Conservation (phyloP, 768 basidiomycete species). For the Leccinum boreale region DNA sequence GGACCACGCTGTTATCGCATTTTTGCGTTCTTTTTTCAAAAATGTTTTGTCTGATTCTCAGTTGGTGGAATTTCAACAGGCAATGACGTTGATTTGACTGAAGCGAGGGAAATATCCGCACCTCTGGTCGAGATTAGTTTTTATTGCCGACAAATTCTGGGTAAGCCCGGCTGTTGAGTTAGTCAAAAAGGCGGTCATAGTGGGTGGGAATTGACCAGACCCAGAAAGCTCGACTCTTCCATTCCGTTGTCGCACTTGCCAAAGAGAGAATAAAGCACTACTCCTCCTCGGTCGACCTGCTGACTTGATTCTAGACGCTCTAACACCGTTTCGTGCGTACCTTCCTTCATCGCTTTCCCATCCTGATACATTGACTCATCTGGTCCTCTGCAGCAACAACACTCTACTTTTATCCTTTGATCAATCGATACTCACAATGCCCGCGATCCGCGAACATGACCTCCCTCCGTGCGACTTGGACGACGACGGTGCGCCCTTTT, state of each 20-base stretch:
- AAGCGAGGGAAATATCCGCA: slow-evolving; percentile 8
- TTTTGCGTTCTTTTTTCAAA: slow-evolving; percentile 1
- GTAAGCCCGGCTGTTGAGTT: background rate
- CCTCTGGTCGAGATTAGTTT: background rate
- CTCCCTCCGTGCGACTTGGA: slow-evolving; percentile 26
- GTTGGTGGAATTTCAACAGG: background rate
- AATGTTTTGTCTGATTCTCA: background rate
- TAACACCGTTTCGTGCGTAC: slow-evolving; percentile 24
- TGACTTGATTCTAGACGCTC: slow-evolving; percentile 23
- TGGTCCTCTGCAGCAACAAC: slow-evolving; percentile 2
- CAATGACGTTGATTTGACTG: background rate
- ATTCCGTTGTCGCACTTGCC: slow-evolving; percentile 31
- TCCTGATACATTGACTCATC: slow-evolving; percentile 12
- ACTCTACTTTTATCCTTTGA: background rate
- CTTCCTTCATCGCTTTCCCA: slow-evolving; percentile 4
- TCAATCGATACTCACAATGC: slow-evolving; percentile 18
- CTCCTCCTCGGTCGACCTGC: slow-evolving; percentile 22
- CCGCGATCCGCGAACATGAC: slow-evolving; percentile 29
- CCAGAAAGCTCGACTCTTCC: slow-evolving; percentile 27
- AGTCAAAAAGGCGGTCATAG: background rate
- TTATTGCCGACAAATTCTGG: too few species aligned
- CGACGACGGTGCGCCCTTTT: slow-evolving; percentile 34
- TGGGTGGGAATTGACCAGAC: slow-evolving; percentile 29
- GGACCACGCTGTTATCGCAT: slow-evolving; percentile 17
- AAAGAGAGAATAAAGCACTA: slow-evolving; percentile 35